Evolutionary conservation across 768 basidiomycete genomes (phyloP).

Genomic region (Cystoderma amianthinum): DNA sequence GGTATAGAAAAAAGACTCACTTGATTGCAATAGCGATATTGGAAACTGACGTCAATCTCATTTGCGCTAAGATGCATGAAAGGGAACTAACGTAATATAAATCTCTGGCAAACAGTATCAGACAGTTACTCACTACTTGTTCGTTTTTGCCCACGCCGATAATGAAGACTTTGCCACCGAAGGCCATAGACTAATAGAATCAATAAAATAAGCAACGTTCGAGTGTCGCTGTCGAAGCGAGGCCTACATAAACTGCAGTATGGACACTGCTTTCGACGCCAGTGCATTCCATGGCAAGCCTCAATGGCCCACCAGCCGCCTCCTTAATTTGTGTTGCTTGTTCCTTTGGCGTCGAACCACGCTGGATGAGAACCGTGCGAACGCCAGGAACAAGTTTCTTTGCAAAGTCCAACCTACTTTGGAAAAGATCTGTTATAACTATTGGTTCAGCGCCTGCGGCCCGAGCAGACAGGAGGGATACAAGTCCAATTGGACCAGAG

Average conservation of each 20-base stretch:
- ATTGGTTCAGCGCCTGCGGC: slow-evolving; percentile 68
- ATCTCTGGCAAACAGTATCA: neutral
- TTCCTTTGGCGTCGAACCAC: slow-evolving; percentile 36
- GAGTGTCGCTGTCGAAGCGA: too few relatives aligned
- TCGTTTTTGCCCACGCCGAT: slow-evolving; percentile 66
- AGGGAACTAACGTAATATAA: slow-evolving; percentile 35
- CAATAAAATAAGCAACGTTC: neutral
- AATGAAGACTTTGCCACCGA: slow-evolving; percentile 64
- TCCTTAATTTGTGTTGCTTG: slow-evolving; percentile 46
- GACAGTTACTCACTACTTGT: slow-evolving; percentile 33
- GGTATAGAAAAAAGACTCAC: slow-evolving; percentile 14
- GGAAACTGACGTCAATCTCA: slow-evolving; percentile 63
- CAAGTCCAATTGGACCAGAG: slow-evolving; percentile 61
- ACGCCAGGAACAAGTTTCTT: slow-evolving; percentile 54
- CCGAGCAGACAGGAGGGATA: slow-evolving; percentile 53
- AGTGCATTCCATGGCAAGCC: slow-evolving; percentile 56
- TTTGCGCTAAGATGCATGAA: slow-evolving; percentile 70
- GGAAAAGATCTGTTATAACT: slow-evolving; percentile 62
- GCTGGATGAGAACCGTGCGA: slow-evolving; percentile 47
- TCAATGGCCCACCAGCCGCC: slow-evolving; percentile 40
- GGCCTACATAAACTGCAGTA: slow-evolving; percentile 47
- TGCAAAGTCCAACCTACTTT: slow-evolving; percentile 60
- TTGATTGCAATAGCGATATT: slow-evolving; percentile 65
- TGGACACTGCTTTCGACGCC: slow-evolving; percentile 59
- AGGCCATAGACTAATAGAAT: slow-evolving; percentile 44